Evolutionary conservation across 1,284 basidiomycete genomes (phyloP), one percentile per base, ranked within the genome.

Genomic region (Cutaneotrichosporon sp.): DNA sequence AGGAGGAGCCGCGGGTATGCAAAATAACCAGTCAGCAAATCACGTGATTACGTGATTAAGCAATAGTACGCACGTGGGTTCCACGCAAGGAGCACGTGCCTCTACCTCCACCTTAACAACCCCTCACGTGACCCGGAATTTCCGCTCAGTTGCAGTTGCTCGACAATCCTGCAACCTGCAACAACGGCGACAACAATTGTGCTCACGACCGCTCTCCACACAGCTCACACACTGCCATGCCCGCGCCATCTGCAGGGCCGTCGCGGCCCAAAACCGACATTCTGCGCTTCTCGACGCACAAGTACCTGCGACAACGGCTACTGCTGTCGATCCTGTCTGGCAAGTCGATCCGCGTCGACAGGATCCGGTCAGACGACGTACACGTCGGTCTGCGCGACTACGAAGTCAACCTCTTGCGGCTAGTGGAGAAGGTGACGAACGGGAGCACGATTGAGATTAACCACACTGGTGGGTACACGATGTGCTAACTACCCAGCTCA

Each of bases 391-490:
- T 99, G 23, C 79, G 86, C 87, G 93, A 97, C 70, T 96, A 87
- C 73, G 96, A 98, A 77, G 85, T 96, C 50, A 94, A 88, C 66
- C 81, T 97, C 30, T 72, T 99, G 40, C 79, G 96, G 20, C 76
- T 98, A 13, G 67, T 98, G 22, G 94, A 98, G 72, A 92, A 91
- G 68, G 77, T 90, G 2, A 96, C 93, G 4, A 97, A 98, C 79
- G 96, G 96, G 1, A 90, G 89, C 8, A 77, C 89, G 22, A 90
- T 98, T 58, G 96, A 98, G 72, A 98, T 99, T 52, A 94, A 90
- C 2, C 87, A 94, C 17, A 98, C 96, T 13, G 90, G 89, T 89
- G 58, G 55, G 81, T 66, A 18, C 26, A 23, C 8, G 22, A n/a
- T 36, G 45, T 36, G 34, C n/a, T n/a, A n/a, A n/a, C 34, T 26